phyloP scores from a whole-genome alignment of 2,329 filamentous ascomycete species.

The Neonectria coccinea region DNA sequence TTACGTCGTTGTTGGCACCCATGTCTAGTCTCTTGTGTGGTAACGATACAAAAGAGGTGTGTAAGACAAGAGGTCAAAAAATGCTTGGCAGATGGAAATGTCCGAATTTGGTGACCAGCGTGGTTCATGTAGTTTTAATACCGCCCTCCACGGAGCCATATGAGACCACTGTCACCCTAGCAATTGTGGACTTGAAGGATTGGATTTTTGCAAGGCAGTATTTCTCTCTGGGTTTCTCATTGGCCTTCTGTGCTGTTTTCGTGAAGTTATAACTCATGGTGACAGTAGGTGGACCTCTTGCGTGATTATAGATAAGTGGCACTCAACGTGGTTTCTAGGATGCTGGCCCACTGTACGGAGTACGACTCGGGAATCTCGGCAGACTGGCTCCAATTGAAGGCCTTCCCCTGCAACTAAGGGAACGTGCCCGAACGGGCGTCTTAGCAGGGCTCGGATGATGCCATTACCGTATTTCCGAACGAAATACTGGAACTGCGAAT shows the following conservation, averaged over 20 bases:
- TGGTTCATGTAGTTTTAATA: not conserved
- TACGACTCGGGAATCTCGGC: not conserved
- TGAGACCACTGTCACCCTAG: conserved; percentile 14
- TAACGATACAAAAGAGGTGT: not conserved
- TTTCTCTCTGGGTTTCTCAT: not conserved
- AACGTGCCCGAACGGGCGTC: not conserved
- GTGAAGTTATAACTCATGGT: conserved; percentile 5
- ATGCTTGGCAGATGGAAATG: too few relatives aligned
- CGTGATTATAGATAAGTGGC: not conserved
- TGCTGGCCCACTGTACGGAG: not conserved
- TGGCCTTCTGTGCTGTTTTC: not conserved
- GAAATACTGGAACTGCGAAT: not conserved
- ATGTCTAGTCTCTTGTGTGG: not conserved
- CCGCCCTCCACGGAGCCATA: not conserved
- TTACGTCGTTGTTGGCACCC: not conserved
- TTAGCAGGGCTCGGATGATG: not conserved
- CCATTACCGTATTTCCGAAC: not conserved
- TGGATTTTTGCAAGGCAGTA: not conserved
- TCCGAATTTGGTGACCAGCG: not conserved
- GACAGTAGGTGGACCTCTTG: conserved; percentile 23
- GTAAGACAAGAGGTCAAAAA: not conserved
- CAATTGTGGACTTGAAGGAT: not conserved
- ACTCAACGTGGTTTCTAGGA: not conserved
- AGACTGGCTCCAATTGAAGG: not conserved
- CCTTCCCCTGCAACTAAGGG: not conserved